Base-by-base conservation (phyloP, 2,329 filamentous ascomycete genomes). In the Cytospora leucostoma region DNA sequence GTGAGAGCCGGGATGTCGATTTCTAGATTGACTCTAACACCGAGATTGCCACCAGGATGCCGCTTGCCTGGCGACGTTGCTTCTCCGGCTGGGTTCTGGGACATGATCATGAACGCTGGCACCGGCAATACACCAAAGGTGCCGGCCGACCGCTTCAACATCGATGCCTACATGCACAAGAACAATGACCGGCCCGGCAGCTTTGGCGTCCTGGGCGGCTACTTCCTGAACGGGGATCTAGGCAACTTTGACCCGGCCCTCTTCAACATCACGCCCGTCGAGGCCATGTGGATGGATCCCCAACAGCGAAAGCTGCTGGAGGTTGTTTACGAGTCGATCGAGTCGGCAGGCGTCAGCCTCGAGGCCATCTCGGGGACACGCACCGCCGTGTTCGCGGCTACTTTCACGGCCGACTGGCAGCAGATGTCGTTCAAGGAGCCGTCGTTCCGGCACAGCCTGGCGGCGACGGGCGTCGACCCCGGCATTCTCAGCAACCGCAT, bases 401-500 rank as follows among this genome's bases (percentile, higher is more conserved):
- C 60, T 54, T 54, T 54, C 38, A 54, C 58, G 32, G 38, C 49
- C 77, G 79, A 80, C 61, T 81, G 80, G 62, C 27, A 27, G 27
- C 27, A 27, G 4, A 27, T 27, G 27, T 27, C 27, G 27, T 27
- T 27, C 4, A 27, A 47, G 8, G 76, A 79, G 63, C 75, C 79
- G 52, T 71, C 79, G 5, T 77, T 75, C 27, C 71, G 78, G 17
- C 73, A 75, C 32, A 81, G 83, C 64, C 76, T 76, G 71, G 77
- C 79, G 49, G 78, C 80, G 17, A 82, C 79, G 0, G 81, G 81
- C 21, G 78, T 78, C 21, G 78, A 77, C 2, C 77, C 77, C 54
- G 78, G 79, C 58, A 80, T 83, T 56, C 76, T 83, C 73, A 75
- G 80, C 7, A 84, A 84, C 68, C 75, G 82, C 1, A 76, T 84